Evolutionary conservation across 2,329 filamentous ascomycete genomes (phyloP).

Genomic region (Berkeleyomyces basicola): DNA sequence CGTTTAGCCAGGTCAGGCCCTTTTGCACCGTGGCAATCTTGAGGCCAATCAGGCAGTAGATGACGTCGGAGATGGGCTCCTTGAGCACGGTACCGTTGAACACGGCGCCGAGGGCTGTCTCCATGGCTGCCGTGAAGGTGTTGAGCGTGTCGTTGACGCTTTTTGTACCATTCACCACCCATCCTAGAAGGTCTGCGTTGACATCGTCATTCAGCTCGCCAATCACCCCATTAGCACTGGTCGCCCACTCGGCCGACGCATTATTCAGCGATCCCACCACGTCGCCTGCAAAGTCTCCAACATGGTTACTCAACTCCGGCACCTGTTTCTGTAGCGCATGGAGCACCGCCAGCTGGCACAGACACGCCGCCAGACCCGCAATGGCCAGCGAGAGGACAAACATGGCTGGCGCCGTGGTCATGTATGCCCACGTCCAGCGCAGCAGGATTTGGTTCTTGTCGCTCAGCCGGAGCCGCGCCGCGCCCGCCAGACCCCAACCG

Average conservation of each 20-base stretch:
- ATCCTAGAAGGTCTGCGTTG: slow-evolving; percentile 71
- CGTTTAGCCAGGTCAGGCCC: slow-evolving; percentile 83
- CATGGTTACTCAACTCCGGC: slow-evolving; percentile 55
- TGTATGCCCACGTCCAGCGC: slow-evolving; percentile 74
- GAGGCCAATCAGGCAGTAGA: slow-evolving; percentile 73
- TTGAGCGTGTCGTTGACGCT: slow-evolving; percentile 79
- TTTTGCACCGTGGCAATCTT: slow-evolving; percentile 75
- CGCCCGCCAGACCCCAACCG: slow-evolving; percentile 51
- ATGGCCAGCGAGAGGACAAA: slow-evolving; percentile 71
- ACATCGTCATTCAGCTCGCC: slow-evolving; percentile 54
- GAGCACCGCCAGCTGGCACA: slow-evolving; percentile 70
- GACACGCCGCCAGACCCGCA: slow-evolving; percentile 65
- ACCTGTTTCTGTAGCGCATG: slow-evolving; percentile 56
- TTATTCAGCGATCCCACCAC: slow-evolving; percentile 57
- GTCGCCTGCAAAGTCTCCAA: slow-evolving; percentile 62
- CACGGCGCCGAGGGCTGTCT: slow-evolving; percentile 52
- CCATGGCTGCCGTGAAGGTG: slow-evolving; percentile 62
- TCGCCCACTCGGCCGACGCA: slow-evolving; percentile 61
- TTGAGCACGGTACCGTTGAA: slow-evolving; percentile 74
- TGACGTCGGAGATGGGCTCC: slow-evolving; percentile 59
- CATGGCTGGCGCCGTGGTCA: slow-evolving; percentile 69
- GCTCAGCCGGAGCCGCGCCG: slow-evolving; percentile 48
- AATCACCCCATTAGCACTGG: slow-evolving; percentile 58
- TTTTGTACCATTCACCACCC: slow-evolving; percentile 68
- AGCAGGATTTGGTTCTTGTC: slow-evolving; percentile 49